These are phyloP conservation scores for Globisporangium middletonii DNA, from an alignment of 352 stramenopile genomes.

Conservation along the genomic window DNA sequence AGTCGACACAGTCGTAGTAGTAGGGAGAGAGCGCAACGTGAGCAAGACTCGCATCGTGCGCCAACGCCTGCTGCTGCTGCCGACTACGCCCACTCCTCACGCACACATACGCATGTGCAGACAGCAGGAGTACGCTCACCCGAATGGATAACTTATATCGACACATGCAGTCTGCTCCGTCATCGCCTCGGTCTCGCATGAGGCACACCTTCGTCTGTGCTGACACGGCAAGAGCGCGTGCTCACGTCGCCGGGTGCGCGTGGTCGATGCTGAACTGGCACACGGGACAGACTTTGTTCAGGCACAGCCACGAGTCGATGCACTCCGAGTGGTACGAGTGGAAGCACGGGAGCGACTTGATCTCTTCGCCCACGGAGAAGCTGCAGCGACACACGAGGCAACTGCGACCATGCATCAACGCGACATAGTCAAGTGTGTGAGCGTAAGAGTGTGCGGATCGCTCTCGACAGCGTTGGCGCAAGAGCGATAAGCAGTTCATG, in stretches of 20 bases:
- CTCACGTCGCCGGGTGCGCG: constrained; percentile 6
- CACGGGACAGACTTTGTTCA: constrained; percentile 90
- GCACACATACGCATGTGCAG: constrained; percentile 1
- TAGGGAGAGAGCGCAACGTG: no score
- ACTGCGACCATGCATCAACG: constrained; percentile 21
- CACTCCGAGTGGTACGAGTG: constrained; percentile 93
- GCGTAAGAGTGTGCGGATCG: no score
- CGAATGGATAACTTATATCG: constrained; percentile 46
- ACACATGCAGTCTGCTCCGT: constrained; percentile 24
- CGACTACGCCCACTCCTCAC: no score
- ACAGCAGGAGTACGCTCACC: neutral
- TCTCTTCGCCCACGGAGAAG: constrained; percentile 86
- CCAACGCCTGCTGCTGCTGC: no score
- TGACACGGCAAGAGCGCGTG: no score
- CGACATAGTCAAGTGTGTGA: no score
- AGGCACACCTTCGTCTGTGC: no score
- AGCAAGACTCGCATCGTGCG: no score
- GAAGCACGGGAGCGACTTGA: constrained; percentile 92
- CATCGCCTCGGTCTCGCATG: constrained; percentile 12
- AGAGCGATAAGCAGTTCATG: no score
- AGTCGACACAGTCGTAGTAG: no score
- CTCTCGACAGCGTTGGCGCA: no score
- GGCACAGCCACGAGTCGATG: constrained; percentile 90
- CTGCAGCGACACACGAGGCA: constrained; percentile 92
- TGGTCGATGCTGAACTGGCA: constrained; percentile 83